phyloP scores from a whole-genome alignment of 1,284 basidiomycete species.

The Volvariella volvacea region DNA sequence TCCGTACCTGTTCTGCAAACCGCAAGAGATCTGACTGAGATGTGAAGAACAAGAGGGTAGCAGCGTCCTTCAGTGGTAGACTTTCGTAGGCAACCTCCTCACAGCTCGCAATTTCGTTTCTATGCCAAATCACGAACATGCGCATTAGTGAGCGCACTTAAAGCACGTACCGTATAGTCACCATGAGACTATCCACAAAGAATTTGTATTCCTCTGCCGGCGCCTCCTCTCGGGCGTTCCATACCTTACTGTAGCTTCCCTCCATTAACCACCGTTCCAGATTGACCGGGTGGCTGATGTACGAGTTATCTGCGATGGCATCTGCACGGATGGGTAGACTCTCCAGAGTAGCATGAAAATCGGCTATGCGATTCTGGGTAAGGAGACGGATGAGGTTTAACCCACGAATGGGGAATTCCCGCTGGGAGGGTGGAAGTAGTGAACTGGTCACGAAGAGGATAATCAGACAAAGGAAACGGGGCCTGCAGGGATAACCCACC shows the following conservation, averaged over 20 bases:
- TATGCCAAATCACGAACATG: slow-evolving; percentile 19
- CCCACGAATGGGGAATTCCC: slow-evolving; percentile 86
- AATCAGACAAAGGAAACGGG: background rate
- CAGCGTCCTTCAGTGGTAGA: slow-evolving; percentile 82
- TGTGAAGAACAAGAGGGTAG: slow-evolving; percentile 84
- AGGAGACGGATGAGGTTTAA: slow-evolving; percentile 92
- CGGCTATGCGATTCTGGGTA: slow-evolving; percentile 93
- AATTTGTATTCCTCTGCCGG: slow-evolving; percentile 85
- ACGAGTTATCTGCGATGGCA: slow-evolving; percentile 69
- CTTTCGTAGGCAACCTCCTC: slow-evolving; percentile 88
- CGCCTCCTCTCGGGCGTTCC: slow-evolving; percentile 87
- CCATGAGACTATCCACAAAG: slow-evolving; percentile 88
- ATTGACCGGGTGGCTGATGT: slow-evolving; percentile 82
- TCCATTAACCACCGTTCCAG: slow-evolving; percentile 99
- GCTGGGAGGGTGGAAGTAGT: slow-evolving; percentile 73
- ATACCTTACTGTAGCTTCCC: slow-evolving; percentile 96
- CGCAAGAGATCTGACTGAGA: slow-evolving; percentile 67
- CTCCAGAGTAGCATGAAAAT: slow-evolving; percentile 99
- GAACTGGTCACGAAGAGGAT: slow-evolving; percentile 35
- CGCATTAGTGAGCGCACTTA: background rate
- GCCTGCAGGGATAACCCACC: slow-evolving; percentile 43
- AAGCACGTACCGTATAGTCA: slow-evolving; percentile 74
- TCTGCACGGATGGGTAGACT: slow-evolving; percentile 78
- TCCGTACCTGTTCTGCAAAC: slow-evolving; percentile 71
- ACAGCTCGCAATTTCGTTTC: slow-evolving; percentile 91